phyloP scores from a whole-genome alignment of 2,329 filamentous ascomycete genomes.

The Aspergillus tamarii region DNA sequence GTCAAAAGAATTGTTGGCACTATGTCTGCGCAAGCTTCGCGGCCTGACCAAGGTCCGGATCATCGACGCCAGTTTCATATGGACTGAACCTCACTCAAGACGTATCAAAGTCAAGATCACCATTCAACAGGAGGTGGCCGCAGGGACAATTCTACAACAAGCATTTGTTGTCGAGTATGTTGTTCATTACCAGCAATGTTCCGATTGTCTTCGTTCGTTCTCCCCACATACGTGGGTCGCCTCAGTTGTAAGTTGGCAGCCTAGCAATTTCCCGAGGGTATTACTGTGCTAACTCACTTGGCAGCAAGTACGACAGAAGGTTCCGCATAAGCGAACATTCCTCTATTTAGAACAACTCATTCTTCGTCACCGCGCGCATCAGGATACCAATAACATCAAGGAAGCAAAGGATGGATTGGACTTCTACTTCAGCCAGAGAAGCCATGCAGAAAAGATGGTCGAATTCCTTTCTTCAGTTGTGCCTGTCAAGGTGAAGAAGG shows the following conservation, averaged over 20 bases:
- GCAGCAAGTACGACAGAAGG: conserved; percentile 88
- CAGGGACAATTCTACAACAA: conserved; percentile 78
- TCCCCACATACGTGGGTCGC: conserved; percentile 96
- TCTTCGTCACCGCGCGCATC: conserved; percentile 87
- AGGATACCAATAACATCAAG: conserved; percentile 96
- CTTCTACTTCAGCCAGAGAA: conserved; percentile 88
- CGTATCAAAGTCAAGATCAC: conserved; percentile 95
- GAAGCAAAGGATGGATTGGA: conserved; percentile 95
- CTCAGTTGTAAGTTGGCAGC: conserved; percentile 56
- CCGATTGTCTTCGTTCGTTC: conserved; percentile 93
- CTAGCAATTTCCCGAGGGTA: not conserved
- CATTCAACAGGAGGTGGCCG: conserved; percentile 72
- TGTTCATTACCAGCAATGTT: conserved; percentile 88
- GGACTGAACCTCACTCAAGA: conserved; percentile 96
- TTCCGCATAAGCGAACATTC: conserved; percentile 89
- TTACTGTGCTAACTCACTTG: not conserved
- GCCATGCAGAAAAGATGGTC: conserved; percentile 88
- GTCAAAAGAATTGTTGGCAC: conserved; percentile 86
- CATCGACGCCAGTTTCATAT: conserved; percentile 94
- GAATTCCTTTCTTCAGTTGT: conserved; percentile 85
- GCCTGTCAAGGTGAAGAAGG: conserved; percentile 78
- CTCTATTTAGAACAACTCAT: conserved; percentile 90
- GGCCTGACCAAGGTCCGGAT: conserved; percentile 89
- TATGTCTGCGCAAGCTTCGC: conserved; percentile 86
- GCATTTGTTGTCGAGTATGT: conserved; percentile 93